phyloP scores from a whole-genome alignment of 2,329 filamentous ascomycete species.

The Ascochyta rabiei region DNA sequence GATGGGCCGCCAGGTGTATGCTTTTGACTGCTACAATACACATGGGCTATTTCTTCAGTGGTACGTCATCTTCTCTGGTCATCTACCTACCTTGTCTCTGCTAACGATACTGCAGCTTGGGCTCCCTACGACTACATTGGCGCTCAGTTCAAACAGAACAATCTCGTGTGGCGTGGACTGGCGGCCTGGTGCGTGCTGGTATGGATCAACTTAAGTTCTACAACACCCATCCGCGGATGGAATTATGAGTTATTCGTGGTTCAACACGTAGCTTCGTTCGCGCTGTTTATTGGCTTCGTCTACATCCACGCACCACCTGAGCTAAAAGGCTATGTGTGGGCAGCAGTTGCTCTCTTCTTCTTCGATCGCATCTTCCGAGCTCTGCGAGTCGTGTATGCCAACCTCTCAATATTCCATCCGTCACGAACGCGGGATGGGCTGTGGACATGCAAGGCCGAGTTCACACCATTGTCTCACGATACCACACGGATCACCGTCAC shows the following conservation, averaged over 20 bases:
- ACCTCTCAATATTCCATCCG: slow-evolving; percentile 50
- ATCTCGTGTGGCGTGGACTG: slow-evolving; percentile 70
- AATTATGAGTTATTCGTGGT: slow-evolving; percentile 73
- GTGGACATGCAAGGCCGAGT: slow-evolving; percentile 48
- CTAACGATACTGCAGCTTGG: slow-evolving; percentile 58
- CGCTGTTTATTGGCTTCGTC: slow-evolving; percentile 67
- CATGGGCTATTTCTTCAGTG: slow-evolving; percentile 69
- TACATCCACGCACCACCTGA: slow-evolving; percentile 67
- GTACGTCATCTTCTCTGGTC: background rate
- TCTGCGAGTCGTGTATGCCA: slow-evolving; percentile 46
- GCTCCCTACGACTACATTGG: slow-evolving; percentile 64
- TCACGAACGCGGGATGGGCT: slow-evolving; percentile 35
- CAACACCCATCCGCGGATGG: slow-evolving; percentile 68
- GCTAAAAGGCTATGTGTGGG: slow-evolving; percentile 69
- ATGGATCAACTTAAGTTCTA: slow-evolving; percentile 68
- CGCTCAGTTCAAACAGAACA: slow-evolving; percentile 65
- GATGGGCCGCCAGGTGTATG: slow-evolving; percentile 73
- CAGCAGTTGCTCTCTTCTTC: slow-evolving; percentile 66
- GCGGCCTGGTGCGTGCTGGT: slow-evolving; percentile 69
- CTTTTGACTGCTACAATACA: slow-evolving; percentile 72
- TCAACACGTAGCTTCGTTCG: slow-evolving; percentile 69
- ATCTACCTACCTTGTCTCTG: background rate
- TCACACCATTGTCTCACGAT: slow-evolving; percentile 57
- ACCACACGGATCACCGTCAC: slow-evolving; percentile 63
- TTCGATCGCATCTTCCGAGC: slow-evolving; percentile 65